phyloP scores from a whole-genome alignment of 2,329 filamentous ascomycete genomes.

The Onygena corvina region DNA sequence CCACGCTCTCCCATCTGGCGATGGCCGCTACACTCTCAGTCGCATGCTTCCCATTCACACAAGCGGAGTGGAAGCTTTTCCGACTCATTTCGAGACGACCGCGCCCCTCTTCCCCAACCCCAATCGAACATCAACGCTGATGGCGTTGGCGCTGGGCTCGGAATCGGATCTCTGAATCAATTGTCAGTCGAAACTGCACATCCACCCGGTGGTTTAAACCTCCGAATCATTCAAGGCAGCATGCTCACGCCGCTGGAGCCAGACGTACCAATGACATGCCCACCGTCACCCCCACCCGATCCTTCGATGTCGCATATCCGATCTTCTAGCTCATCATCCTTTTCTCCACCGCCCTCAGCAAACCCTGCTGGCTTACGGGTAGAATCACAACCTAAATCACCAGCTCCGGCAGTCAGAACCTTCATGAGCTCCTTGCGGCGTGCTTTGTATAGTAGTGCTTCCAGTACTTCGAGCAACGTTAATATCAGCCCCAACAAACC shows the following conservation, averaged over 20 bases:
- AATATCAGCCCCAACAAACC: neutral
- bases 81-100: constrained; percentile 64
- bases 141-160: constrained; percentile 16
- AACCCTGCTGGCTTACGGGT: neutral
- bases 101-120: constrained; percentile 41
- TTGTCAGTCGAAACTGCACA: constrained; percentile 56
- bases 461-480: constrained; percentile 15
- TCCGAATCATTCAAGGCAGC: constrained; percentile 72
- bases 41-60: constrained; percentile 37
- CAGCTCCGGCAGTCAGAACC: constrained; percentile 62
- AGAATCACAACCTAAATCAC: constrained; percentile 17
- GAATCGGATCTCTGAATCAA: constrained; percentile 37
- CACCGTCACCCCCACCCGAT: constrained; percentile 35
- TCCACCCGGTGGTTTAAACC: neutral
- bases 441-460: constrained; percentile 54
- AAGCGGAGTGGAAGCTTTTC: constrained; percentile 80
- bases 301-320: constrained; percentile 21
- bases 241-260: constrained; percentile 71
- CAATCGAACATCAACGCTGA: constrained; percentile 34
- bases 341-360: neutral
- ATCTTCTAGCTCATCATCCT: neutral
- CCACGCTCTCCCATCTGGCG: constrained; percentile 24
- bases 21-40: constrained; percentile 33
- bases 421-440: constrained; percentile 76
- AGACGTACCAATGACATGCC: constrained; percentile 56